Evolutionary conservation across 306 rosid genomes (phyloP), one percentile per base, ranked within the genome.

Genomic region (Lotus japonicus): DNA sequence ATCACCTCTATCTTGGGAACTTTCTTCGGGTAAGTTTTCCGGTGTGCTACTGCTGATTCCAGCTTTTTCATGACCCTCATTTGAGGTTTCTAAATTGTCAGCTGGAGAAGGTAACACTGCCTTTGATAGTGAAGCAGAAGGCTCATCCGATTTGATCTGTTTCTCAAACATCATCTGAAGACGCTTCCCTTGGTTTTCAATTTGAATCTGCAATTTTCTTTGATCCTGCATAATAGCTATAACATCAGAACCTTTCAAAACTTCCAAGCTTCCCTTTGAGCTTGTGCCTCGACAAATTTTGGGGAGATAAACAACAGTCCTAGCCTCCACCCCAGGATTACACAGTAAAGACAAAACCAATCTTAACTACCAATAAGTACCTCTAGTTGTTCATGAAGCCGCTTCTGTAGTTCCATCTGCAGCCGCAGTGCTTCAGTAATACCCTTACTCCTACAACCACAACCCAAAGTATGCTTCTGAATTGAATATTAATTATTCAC

Each of bases 361-460:
- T 33, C 39, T 42, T 9, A 38, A 28, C 55, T 8, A 58, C 70
- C 33, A 58, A 49, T 43, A 19, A 13, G 79, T 72, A 94, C 99
- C 97, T 94, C 99, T 15, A 94, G 97, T 79, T 90, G 99, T 65
- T 94, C 99, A 45, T 94, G 99, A 67, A 94, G 99, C 73, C 87
- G 88, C 86, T 94, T 94, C 85, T 90, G 99, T 79, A 94, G 95
- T 73, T 94, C 99, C 85, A 94, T 88, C 77, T 94, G 99, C 80
- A 94, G 77, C 50, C 88, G 85, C 86, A 94, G 81, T 21, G 99
- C 90, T 76, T 90, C 99, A 7, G 95, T 88, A 64, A 94, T 86
- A 50, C 92, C 99, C 76, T 79, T 64, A 73, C 87, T 81, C 86
- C 99, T 88, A 80, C 38, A 23, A 68, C 44, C 35, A 64, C 55